phyloP scores from a whole-genome alignment of 1,139 yeast species.

The Yamadazyma sp. region DNA sequence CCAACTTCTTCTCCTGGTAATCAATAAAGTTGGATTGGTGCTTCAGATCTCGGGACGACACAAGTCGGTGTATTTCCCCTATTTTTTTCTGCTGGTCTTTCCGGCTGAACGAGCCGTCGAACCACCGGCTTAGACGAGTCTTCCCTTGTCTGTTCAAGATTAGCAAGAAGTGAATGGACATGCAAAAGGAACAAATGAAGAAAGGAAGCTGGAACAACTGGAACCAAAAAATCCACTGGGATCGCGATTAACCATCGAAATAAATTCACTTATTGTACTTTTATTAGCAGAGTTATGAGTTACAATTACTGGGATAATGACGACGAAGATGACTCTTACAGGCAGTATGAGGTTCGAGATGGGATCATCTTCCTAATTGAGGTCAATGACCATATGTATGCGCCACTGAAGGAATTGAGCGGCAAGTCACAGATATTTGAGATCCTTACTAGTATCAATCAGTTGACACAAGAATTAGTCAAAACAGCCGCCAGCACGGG shows the following conservation, averaged over 20 bases:
- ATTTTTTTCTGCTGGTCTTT: constrained; percentile 57
- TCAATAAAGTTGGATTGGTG: constrained; percentile 80
- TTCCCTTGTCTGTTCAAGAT: constrained; percentile 94
- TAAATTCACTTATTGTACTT: neutral
- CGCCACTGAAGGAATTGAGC: constrained; percentile 32
- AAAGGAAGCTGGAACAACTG: neutral
- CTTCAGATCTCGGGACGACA: constrained; percentile 81
- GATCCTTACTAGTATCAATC: constrained; percentile 54
- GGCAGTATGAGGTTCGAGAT: constrained; percentile 56
- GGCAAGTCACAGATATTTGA: constrained; percentile 47
- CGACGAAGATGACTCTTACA: constrained; percentile 19
- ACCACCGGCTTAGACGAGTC: constrained; percentile 85
- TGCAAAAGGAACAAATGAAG: constrained; percentile 18
- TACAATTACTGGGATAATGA: constrained; percentile 10
- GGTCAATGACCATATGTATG: constrained; percentile 50
- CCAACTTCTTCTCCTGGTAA: constrained; percentile 70
- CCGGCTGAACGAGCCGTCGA: constrained; percentile 31
- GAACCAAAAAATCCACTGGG: neutral
- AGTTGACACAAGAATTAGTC: constrained; percentile 56
- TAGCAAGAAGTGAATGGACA: constrained; percentile 77
- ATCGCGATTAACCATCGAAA: neutral
- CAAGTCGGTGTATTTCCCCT: constrained; percentile 75
- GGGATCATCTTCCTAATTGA: constrained; percentile 66
- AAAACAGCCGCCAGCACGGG: constrained; percentile 65
- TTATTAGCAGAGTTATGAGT: neutral